A percentile compares a stretch with the other conserved stretches of the same genome.
These are phyloP conservation scores for Penicillium bialowiezense DNA, from an alignment of 495 filamentous ascomycete genomes.

Conservation along the genomic window DNA sequence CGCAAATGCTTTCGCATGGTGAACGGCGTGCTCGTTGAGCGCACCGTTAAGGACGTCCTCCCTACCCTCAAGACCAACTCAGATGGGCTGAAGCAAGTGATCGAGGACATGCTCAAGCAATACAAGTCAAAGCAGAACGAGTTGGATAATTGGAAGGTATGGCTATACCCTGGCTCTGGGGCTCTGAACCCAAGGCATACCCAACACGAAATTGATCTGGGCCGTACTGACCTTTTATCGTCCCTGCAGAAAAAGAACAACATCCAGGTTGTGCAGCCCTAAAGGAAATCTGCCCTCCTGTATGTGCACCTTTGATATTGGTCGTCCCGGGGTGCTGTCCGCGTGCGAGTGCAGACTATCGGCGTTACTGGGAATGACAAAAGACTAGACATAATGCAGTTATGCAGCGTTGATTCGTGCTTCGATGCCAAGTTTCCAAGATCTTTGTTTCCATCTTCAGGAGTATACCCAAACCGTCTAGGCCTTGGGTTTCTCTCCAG, in stretches of 20 bases:
- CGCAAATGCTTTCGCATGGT: constrained; percentile 99
- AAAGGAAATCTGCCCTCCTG: constrained; percentile 12
- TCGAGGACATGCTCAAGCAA: constrained; percentile 93
- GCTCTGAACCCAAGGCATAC: neutral
- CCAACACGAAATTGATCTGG: neutral
- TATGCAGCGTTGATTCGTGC: constrained; percentile 21
- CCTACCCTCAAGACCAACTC: constrained; percentile 91
- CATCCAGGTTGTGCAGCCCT: constrained; percentile 89
- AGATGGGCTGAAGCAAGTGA: constrained; percentile 91
- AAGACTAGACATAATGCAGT: constrained; percentile 23
- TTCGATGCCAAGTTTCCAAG: constrained; percentile 4
- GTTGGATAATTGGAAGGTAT: constrained; percentile 97
- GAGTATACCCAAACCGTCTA: constrained; percentile 1
- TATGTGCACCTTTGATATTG: constrained; percentile 15
- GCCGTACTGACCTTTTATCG: constrained; percentile 4
- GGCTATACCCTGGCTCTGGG: constrained; percentile 16
- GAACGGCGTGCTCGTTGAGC: constrained; percentile 92
- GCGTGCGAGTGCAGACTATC: constrained; percentile 11
- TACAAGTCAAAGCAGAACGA: constrained; percentile 94
- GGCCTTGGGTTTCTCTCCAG: neutral
- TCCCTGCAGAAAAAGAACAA: constrained; percentile 91
- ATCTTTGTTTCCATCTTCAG: constrained; percentile 2
- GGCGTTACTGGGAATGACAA: constrained; percentile 24
- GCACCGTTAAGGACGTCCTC: constrained; percentile 87
- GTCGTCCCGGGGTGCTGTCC: constrained; percentile 2